A percentile compares a stretch with the other conserved stretches of the same genome.
These are phyloP conservation scores for Earliella scabrosa DNA, from an alignment of 1,284 basidiomycete species.

Conservation along the genomic window DNA sequence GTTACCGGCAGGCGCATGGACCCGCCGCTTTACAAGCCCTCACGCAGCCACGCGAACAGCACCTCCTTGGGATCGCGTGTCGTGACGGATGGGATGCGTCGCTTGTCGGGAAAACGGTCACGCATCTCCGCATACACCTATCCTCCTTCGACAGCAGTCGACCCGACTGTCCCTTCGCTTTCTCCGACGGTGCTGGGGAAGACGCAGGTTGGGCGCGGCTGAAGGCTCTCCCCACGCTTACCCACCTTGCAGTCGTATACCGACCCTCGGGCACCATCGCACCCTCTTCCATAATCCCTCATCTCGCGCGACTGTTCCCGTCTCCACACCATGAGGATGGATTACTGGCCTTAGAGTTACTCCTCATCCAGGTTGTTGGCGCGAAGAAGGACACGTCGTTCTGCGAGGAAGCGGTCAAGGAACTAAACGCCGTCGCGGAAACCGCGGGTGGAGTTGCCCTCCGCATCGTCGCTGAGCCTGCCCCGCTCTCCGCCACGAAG, in stretches of 20 bases:
- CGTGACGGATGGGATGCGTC: conserved; percentile 42
- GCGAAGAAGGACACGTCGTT: conserved; percentile 18
- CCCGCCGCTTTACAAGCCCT: conserved; percentile 27
- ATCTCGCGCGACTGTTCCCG: conserved; percentile 26
- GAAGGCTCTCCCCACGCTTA: conserved; percentile 36
- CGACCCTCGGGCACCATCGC: conserved; percentile 27
- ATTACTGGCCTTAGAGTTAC: conserved; percentile 28
- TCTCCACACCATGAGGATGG: conserved; percentile 12
- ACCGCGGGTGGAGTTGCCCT: conserved; percentile 26
- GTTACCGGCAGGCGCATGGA: conserved; percentile 32
- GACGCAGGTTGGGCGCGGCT: conserved; percentile 33
- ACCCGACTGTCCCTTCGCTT: conserved; percentile 23
- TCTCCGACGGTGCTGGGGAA: conserved; percentile 21
- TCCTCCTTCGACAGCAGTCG: conserved; percentile 29
- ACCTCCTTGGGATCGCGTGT: conserved; percentile 41
- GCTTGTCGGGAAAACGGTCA: conserved; percentile 36
- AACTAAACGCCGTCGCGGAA: conserved; percentile 30
- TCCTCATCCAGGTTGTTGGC: conserved; percentile 39
- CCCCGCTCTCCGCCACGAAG: conserved; percentile 35
- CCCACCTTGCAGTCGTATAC: conserved; percentile 42
- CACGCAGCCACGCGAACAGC: conserved; percentile 37
- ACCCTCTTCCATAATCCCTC: conserved; percentile 26
- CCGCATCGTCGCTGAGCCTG: conserved; percentile 38
- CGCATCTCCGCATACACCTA: conserved; percentile 43
- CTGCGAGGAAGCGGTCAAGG: conserved; percentile 25